Conservation (phyloP, 495 filamentous ascomycete genomes). For the Penicillium salamii region DNA sequence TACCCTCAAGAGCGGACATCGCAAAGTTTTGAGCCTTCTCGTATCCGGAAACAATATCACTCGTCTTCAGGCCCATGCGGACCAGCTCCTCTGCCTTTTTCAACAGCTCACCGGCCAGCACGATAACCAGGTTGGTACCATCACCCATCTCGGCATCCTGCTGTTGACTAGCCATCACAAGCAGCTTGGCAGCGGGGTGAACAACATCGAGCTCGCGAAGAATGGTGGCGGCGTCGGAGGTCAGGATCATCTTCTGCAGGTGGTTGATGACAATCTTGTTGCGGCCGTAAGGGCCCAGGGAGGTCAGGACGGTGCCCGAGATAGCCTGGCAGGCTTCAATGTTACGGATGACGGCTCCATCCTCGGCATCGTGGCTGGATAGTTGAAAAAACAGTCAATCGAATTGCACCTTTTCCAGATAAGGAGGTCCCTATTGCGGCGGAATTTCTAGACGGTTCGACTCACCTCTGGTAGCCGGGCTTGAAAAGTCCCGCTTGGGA, state of each 20-base stretch:
- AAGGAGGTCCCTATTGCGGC: conserved; percentile 32
- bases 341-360: conserved; percentile 97
- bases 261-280: conserved; percentile 99
- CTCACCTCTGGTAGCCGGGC: conserved; percentile 91
- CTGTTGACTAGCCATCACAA: conserved; percentile 99
- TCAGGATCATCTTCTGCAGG: conserved; percentile 98
- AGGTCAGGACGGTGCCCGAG: conserved; percentile 92
- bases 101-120: conserved; percentile 91
- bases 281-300: conserved; percentile 92
- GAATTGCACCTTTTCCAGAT: conserved; percentile 15
- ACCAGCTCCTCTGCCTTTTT: conserved; percentile 97
- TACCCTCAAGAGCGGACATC: conserved; percentile 75
- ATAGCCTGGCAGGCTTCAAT: conserved; percentile 98
- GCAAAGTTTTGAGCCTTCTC: conserved; percentile 91
- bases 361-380: conserved; percentile 94
- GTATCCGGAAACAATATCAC: conserved; percentile 92
- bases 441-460: conserved; percentile 21
- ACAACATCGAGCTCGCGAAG: conserved; percentile 97
- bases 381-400: conserved; percentile 5
- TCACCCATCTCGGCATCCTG: conserved; percentile 99
- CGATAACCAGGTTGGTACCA: conserved; percentile 95
- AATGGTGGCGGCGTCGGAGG: conserved; percentile 96
- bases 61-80: conserved; percentile 92
- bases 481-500: conserved; percentile 95
- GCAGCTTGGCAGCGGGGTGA: conserved; percentile 93